These are phyloP conservation scores for Cryptococcus depauperatus DNA, from an alignment of 1,284 basidiomycete species.

Conservation along the genomic window DNA sequence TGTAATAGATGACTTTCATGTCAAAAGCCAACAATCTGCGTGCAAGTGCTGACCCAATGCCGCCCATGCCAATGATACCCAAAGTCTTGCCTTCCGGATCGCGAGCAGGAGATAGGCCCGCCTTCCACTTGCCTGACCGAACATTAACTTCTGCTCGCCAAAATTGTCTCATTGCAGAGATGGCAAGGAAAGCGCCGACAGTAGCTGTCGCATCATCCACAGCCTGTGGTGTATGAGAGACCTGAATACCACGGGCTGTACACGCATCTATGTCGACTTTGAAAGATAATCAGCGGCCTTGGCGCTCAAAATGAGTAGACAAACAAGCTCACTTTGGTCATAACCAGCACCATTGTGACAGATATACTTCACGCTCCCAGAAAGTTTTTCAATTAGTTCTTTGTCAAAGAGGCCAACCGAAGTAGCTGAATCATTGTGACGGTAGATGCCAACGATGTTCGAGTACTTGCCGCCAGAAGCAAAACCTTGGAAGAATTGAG, in stretches of 20 bases:
- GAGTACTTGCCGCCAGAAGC: slow-evolving; percentile 58
- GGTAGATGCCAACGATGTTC: slow-evolving; percentile 68
- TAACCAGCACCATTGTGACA: slow-evolving; percentile 91
- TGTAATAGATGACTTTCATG: slow-evolving; percentile 76
- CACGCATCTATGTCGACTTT: slow-evolving; percentile 62
- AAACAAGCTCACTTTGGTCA: slow-evolving; percentile 32
- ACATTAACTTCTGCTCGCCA: slow-evolving; percentile 63
- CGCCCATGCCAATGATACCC: slow-evolving; percentile 81
- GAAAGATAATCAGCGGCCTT: slow-evolving; percentile 8
- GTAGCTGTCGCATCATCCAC: slow-evolving; percentile 90
- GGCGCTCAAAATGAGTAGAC: not conserved
- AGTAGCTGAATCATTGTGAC: slow-evolving; percentile 46
- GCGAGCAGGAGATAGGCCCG: slow-evolving; percentile 52
- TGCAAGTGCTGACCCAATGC: slow-evolving; percentile 58
- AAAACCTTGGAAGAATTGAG: slow-evolving; percentile 61
- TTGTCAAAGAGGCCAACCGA: slow-evolving; percentile 69
- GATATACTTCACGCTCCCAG: slow-evolving; percentile 67
- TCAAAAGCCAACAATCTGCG: slow-evolving; percentile 47
- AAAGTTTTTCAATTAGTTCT: slow-evolving; percentile 62
- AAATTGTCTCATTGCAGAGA: slow-evolving; percentile 76
- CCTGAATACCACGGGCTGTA: slow-evolving; percentile 63
- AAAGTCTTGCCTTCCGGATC: slow-evolving; percentile 72
- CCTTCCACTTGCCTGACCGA: slow-evolving; percentile 53
- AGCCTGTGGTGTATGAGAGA: slow-evolving; percentile 85
- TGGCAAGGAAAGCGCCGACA: slow-evolving; percentile 72